phyloP scores from a whole-genome alignment of 371 early-diverging fungal species.

The Mucor mucedo region DNA sequence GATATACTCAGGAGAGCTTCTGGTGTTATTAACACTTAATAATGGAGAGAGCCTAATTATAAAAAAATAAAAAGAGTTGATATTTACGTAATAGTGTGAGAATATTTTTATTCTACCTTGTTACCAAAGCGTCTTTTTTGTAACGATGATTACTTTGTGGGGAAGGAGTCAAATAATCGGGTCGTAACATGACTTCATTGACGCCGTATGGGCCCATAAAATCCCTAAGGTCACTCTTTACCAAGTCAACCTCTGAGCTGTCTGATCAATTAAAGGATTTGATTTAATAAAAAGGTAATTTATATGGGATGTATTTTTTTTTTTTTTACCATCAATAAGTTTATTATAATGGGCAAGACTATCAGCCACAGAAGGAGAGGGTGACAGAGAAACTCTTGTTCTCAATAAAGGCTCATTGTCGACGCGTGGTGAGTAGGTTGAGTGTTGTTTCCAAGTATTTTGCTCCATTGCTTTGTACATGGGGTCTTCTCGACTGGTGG shows the following conservation, averaged over 20 bases:
- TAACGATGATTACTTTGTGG: neutral
- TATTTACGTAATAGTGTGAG: too few relatives aligned
- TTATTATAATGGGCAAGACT: neutral
- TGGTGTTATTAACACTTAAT: too few relatives aligned
- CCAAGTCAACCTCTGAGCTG: conserved; percentile 7
- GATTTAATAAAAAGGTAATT: neutral
- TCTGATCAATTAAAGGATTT: neutral
- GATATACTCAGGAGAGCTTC: too few relatives aligned
- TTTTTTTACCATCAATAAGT: neutral
- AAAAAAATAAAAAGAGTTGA: too few relatives aligned
- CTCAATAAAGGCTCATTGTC: too few relatives aligned
- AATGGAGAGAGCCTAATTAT: too few relatives aligned
- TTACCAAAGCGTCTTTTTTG: too few relatives aligned
- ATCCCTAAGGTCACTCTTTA: conserved; percentile 19
- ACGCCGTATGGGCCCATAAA: conserved; percentile 19
- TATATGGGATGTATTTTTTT: neutral
- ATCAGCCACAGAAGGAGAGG: conserved; percentile 18
- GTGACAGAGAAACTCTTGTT: neutral
- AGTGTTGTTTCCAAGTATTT: neutral
- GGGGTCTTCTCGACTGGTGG: neutral
- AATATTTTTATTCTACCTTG: too few relatives aligned
- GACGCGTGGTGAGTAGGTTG: neutral
- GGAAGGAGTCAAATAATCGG: neutral
- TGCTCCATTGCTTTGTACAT: neutral
- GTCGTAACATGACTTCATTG: conserved; percentile 18